Evolutionary conservation across 73 alveolate species (phyloP).

Genomic region (Uronychia binucleata): DNA sequence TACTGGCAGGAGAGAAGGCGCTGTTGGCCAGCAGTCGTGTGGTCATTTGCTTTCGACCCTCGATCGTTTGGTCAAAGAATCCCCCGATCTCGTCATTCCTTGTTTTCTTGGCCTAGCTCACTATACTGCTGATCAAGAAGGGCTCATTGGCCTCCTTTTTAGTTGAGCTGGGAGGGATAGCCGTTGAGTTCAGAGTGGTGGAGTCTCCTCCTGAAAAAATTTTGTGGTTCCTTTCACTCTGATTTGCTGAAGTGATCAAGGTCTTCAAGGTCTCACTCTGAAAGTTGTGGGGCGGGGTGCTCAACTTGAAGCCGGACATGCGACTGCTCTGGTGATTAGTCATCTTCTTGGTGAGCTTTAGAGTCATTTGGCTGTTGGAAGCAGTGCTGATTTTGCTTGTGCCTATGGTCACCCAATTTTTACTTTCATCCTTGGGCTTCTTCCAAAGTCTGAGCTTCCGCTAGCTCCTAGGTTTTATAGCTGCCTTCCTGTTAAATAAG

Average conservation of each 20-base stretch:
- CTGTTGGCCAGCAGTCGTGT: neutral
- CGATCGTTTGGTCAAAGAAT: neutral
- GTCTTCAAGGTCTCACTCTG: neutral
- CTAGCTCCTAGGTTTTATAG: neutral
- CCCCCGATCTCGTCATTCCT: neutral
- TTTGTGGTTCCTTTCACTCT: neutral
- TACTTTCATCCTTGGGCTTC: neutral
- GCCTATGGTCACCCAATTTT: neutral
- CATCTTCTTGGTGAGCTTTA: neutral
- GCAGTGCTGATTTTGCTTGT: neutral
- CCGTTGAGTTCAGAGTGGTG: neutral
- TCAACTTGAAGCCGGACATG: neutral
- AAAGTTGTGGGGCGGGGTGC: neutral
- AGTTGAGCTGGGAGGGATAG: neutral
- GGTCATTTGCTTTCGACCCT: neutral
- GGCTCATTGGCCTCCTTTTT: neutral
- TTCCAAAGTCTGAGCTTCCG: neutral
- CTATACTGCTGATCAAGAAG: neutral
- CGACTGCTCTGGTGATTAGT: neutral
- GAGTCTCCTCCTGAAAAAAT: neutral
- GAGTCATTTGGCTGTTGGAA: neutral
- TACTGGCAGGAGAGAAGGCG: neutral
- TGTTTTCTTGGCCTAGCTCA: neutral
- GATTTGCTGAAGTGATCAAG: neutral
- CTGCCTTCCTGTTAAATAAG: no score